A percentile compares a stretch with the other conserved stretches of the same genome.
Conservation (phyloP, 2,329 filamentous ascomycete genomes). For the Aspergillus pseudoterreus region DNA sequence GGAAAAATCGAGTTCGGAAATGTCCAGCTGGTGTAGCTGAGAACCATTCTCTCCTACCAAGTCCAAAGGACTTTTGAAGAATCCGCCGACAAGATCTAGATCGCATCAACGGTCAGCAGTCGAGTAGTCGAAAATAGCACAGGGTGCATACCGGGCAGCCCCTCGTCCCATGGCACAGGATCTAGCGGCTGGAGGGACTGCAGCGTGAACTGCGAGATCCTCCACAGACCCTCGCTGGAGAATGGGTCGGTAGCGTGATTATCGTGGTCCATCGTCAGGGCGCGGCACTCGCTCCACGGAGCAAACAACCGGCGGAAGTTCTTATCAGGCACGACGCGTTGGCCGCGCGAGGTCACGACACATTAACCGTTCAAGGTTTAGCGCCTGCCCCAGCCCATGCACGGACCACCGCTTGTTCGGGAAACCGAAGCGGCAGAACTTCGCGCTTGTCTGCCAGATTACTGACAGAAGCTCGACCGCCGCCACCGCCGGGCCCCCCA, state of each 20-base stretch:
- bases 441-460: background rate
- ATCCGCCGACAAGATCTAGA: slow-evolving; percentile 21
- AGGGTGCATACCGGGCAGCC: slow-evolving; percentile 27
- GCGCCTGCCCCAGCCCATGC: slow-evolving; percentile 10
- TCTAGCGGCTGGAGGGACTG: slow-evolving; percentile 36
- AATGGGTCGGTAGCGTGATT: slow-evolving; percentile 29
- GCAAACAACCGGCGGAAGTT: background rate
- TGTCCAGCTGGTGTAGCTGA: slow-evolving; percentile 30
- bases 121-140: background rate
- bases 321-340: slow-evolving; percentile 19
- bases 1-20: slow-evolving; percentile 25
- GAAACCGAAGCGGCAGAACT: slow-evolving; percentile 10
- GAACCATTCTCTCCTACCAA: slow-evolving; percentile 22
- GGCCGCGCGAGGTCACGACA: slow-evolving; percentile 18
- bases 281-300: slow-evolving; percentile 2
- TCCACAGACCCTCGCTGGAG: slow-evolving; percentile 34
- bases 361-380: slow-evolving; percentile 16
- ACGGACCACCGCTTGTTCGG: slow-evolving; percentile 28
- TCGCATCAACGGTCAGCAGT: slow-evolving; percentile 1
- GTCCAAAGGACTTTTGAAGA: slow-evolving; percentile 21
- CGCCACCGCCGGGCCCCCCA: too few species aligned
- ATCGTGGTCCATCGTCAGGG: slow-evolving; percentile 24
- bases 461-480: background rate
- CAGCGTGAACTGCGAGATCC: slow-evolving; percentile 36
- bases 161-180: slow-evolving; percentile 31